Base-by-base conservation (phyloP, 352 stramenopile genomes). In the Phytophthora citrophthora region DNA sequence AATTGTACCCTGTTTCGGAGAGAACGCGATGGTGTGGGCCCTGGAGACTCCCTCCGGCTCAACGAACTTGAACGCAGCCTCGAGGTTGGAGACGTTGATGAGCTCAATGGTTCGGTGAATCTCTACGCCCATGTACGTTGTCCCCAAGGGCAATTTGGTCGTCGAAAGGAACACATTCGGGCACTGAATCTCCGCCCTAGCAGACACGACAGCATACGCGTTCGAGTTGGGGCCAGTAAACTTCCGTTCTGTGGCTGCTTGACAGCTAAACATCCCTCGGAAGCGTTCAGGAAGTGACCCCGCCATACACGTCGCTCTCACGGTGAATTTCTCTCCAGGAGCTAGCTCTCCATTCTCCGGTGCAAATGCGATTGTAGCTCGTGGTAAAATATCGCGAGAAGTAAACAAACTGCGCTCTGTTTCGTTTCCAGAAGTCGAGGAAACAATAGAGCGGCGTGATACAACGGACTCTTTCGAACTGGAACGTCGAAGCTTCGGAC, bases 21-120 rank as follows among this genome's bases (percentile, higher is more conserved):
- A 48, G 32, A 91, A 83, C 5, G 72, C 69, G 16, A 93, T 61
- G 0, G 10, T 72, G 47, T 80, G 84, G 10, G 78, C 72, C 49
- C 74, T 82, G 13, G 79, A 90, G 4, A 31, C 44, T 7, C 80
- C 79, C 27, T 91, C 72, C 1, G 83, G 84, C 48, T 92, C 83
- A 11, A 81, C 67, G 44, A 91, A 92, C 61, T 91, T 91, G 68
- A 93, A 95, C 1, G 57, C 60, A 15, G 84, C 80, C 27, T 88
- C 79, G 18, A 93, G 76, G 46, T 93, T 95, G 20, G 86, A 95
- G 4, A 92, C 73, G 36, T 95, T 95, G 13, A 91, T 59, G n/a
- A 95, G 75, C 24, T 83, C 43, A 41, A 93, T 29, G 0, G 64
- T 80, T 11, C 76, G 59, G 1, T 66, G 72, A 13, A 89, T 76